A percentile compares a stretch with the other conserved stretches of the same genome.
Evolutionary conservation across 192 early-diverging fungal species (phyloP).

Genomic region (Coemansia sp.): DNA sequence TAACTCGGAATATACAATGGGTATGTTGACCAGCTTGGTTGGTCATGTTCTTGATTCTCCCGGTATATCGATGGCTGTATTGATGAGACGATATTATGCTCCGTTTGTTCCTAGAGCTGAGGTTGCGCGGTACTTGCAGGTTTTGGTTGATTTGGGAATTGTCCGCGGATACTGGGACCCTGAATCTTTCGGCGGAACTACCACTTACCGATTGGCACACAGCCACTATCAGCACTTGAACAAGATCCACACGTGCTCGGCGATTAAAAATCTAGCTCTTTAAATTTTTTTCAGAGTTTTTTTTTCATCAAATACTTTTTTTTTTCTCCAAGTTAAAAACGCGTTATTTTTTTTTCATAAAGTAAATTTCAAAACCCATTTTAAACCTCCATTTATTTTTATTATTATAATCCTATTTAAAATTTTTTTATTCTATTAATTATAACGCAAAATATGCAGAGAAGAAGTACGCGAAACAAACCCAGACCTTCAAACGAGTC

Average conservation of each 20-base stretch:
- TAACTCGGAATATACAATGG: slow-evolving; percentile 16
- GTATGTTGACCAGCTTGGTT: slow-evolving; percentile 24
- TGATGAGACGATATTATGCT: slow-evolving; percentile 40
- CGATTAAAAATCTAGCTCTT: not conserved
- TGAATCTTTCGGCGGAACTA: not conserved
- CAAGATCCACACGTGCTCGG: not conserved
- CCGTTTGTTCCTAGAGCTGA: slow-evolving; percentile 31
- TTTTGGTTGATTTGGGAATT: slow-evolving; percentile 21
- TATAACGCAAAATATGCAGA: not conserved
- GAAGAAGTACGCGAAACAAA: not conserved
- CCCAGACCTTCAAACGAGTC: not conserved
- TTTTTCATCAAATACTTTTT: not conserved
- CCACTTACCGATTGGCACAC: not conserved
- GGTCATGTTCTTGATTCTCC: slow-evolving; percentile 34
- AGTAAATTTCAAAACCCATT: not conserved
- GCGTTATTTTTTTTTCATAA: not conserved
- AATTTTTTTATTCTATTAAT: not conserved
- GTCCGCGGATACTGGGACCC: not conserved
- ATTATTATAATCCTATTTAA: slow-evolving; percentile 3
- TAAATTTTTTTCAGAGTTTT: not conserved
- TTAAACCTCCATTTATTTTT: not conserved
- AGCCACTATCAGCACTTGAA: not conserved
- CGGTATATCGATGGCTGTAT: slow-evolving; percentile 28
- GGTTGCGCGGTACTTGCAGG: slow-evolving; percentile 24
- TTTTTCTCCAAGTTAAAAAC: not conserved